Evolutionary conservation across 2,329 filamentous ascomycete species (phyloP), one percentile per base, ranked within the genome.

Genomic region (Alternaria consortialis): DNA sequence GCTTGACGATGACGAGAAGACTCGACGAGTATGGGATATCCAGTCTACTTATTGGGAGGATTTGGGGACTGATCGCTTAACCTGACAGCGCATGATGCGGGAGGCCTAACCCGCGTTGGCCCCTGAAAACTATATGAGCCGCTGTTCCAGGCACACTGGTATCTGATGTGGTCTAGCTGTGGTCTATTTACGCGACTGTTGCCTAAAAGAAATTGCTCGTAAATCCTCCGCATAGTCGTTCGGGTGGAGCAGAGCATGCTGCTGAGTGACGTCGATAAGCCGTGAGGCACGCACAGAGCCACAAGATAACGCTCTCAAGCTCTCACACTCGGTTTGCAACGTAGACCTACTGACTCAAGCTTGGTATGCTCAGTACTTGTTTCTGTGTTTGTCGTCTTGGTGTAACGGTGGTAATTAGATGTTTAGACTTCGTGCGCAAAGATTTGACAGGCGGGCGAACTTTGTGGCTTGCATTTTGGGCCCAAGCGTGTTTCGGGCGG

Each of bases 81-180:
- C 31, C 31, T 60, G 47, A 52, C 39, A 60, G 46, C 40, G 58
- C 58, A 57, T 44, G 53, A 51, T 52, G 53, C 58, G 47, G 58
- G 53, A 48, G 46, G 53, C 53, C 58, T 60, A 39, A 57, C 29
- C 46, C 31, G 57, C 44, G 54, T 31, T 47, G 53, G 31, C 52
- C 57, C 47, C 57, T 55, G 12, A 34, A 36, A 40, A 32, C 23
- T 23, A 32, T 7, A 39, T 29, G 17, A 44, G 39, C 29, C 42
- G 44, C 23, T 25, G 51, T n/a, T 31, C 37, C 20, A 56, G 53
- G 57, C 53, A 39, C 36, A 42, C 48, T 36, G 39, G 53, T 53
- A 31, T 20, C 52, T 40, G 29, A 51, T 47, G n/a, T 23, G 17
- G 44, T 20, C 44, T 60, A 60, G 57, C 31, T 39, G 23, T 27